phyloP scores from a whole-genome alignment of 2,329 filamentous ascomycete genomes.

The Aaosphaeria arxii region DNA sequence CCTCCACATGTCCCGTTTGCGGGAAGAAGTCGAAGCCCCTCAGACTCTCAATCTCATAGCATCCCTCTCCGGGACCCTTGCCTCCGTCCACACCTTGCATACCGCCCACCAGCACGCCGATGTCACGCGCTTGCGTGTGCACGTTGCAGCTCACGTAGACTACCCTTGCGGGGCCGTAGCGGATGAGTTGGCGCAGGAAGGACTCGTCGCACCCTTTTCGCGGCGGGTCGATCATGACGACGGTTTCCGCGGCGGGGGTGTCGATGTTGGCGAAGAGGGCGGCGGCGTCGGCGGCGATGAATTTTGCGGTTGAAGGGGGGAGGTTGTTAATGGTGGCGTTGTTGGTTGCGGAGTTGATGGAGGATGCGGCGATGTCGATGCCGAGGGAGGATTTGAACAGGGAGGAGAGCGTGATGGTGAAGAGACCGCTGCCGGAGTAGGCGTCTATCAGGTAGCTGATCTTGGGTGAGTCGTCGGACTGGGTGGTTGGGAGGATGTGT shows the following conservation, averaged over 20 bases:
- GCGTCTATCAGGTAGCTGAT: slow-evolving; percentile 92
- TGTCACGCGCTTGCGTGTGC: slow-evolving; percentile 91
- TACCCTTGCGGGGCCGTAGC: slow-evolving; percentile 73
- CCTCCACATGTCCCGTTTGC: slow-evolving; percentile 70
- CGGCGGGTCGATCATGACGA: slow-evolving; percentile 95
- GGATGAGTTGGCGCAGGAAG: slow-evolving; percentile 78
- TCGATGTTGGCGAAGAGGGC: slow-evolving; percentile 74
- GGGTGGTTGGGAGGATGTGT: slow-evolving; percentile 60
- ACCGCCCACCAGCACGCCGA: slow-evolving; percentile 81
- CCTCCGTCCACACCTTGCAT: slow-evolving; percentile 42
- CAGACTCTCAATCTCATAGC: slow-evolving; percentile 85
- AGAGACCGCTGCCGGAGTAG: slow-evolving; percentile 95
- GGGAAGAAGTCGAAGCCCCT: slow-evolving; percentile 97
- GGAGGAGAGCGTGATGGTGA: slow-evolving; percentile 87
- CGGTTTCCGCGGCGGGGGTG: slow-evolving; percentile 76
- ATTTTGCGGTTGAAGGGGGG: slow-evolving; percentile 64
- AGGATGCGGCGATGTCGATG: slow-evolving; percentile 81
- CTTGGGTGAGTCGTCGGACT: slow-evolving; percentile 22
- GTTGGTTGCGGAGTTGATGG: slow-evolving; percentile 71
- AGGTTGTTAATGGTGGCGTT: slow-evolving; percentile 80
- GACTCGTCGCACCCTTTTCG: slow-evolving; percentile 87
- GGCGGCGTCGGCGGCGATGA: slow-evolving; percentile 85
- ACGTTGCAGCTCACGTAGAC: slow-evolving; percentile 98
- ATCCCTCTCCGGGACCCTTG: slow-evolving; percentile 35
- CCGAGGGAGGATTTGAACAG: slow-evolving; percentile 78